Conservation (phyloP, 768 basidiomycete genomes). For the Pulveroboletus ravenelii region DNA sequence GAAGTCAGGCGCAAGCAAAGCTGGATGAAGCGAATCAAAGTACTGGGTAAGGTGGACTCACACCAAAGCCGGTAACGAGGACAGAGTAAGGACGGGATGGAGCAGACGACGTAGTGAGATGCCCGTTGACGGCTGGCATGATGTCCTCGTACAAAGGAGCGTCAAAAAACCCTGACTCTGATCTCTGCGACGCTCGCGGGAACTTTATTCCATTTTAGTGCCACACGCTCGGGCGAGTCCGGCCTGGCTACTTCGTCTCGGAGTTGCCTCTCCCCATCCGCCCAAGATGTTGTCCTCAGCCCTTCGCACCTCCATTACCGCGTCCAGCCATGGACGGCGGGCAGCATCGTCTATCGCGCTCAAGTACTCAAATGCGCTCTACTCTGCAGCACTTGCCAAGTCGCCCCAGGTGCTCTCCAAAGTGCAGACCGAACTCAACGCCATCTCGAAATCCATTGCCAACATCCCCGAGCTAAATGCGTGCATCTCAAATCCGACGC, state of each 20-base stretch:
- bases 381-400: slow-evolving; percentile 75
- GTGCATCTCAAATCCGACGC: slow-evolving; percentile 88
- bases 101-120: slow-evolving; percentile 4
- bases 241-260: not conserved
- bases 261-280: not conserved
- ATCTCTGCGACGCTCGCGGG: not conserved
- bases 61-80: slow-evolving; percentile 51
- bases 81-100: slow-evolving; percentile 38
- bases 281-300: slow-evolving; percentile 54
- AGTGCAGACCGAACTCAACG: slow-evolving; percentile 79
- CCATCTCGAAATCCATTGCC: slow-evolving; percentile 66
- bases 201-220: slow-evolving; percentile 1
- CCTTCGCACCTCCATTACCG: slow-evolving; percentile 45
- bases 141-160: not conserved
- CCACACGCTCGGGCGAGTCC: slow-evolving; percentile 3
- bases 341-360: slow-evolving; percentile 72
- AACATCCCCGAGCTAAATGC: slow-evolving; percentile 57
- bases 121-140: slow-evolving; percentile 32
- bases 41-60: slow-evolving; percentile 34
- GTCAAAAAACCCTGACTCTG: not conserved
- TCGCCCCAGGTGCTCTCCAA: slow-evolving; percentile 79
- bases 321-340: slow-evolving; percentile 46
- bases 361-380: slow-evolving; percentile 83
- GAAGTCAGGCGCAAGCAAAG: slow-evolving; percentile 16
- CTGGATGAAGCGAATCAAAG: slow-evolving; percentile 19